A percentile compares a stretch with the other conserved stretches of the same genome.
phyloP scores from a whole-genome alignment of 2,329 filamentous ascomycete genomes.

The Calonectria henricotiae region DNA sequence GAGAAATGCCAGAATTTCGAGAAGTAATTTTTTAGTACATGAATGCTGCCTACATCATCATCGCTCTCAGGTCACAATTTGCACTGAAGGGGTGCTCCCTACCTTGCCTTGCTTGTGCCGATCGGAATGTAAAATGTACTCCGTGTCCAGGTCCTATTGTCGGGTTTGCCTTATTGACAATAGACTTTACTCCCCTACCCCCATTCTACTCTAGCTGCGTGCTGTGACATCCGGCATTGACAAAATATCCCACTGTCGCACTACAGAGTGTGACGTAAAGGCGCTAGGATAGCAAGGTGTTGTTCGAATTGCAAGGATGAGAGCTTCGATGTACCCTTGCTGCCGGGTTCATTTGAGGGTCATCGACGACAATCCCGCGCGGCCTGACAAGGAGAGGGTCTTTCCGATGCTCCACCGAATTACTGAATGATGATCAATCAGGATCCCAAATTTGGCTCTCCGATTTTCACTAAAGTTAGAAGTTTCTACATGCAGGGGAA shows the following conservation, averaged over 20 bases:
- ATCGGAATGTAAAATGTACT: background rate
- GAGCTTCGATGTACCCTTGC: background rate
- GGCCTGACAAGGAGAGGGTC: background rate
- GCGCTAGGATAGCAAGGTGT: too few species aligned
- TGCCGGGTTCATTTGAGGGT: background rate
- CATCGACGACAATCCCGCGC: slow-evolving; percentile 2
- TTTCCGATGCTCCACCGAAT: too few species aligned
- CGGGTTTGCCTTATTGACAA: background rate
- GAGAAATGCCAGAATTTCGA: too few species aligned
- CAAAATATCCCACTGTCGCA: background rate
- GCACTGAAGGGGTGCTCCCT: background rate
- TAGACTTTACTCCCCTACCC: background rate
- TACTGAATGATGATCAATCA: background rate
- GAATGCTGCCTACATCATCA: background rate
- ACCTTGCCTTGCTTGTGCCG: background rate
- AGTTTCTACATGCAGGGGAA: background rate
- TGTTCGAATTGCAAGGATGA: background rate
- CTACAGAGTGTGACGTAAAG: background rate
- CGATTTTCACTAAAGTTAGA: background rate
- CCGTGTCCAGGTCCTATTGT: background rate
- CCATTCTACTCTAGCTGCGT: background rate
- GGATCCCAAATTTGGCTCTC: background rate
- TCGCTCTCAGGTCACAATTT: background rate
- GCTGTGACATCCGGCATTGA: background rate
- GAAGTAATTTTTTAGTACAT: too few species aligned